Percentiles rank a stretch among this genome's conserved stretches.
phyloP scores from a whole-genome alignment of 2,329 filamentous ascomycete genomes.

The Cadophora luteo-olivacea region DNA sequence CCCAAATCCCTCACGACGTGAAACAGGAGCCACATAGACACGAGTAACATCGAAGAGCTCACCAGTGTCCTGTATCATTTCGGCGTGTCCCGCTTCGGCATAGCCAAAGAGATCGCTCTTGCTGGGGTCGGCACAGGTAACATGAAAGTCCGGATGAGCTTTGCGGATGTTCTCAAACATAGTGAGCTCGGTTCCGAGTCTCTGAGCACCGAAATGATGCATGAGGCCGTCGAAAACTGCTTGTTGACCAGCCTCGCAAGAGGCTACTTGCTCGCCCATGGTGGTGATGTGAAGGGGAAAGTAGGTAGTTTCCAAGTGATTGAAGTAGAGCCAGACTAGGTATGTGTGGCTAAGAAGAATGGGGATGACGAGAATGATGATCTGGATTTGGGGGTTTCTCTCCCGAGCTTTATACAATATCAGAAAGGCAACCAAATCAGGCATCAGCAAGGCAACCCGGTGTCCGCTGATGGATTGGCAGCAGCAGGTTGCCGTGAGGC shows the following conservation, averaged over 20 bases:
- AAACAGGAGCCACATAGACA: slow-evolving; percentile 19
- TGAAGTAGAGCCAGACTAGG: neutral
- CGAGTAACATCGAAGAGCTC: slow-evolving; percentile 24
- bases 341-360: neutral
- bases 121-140: slow-evolving; percentile 20
- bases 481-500: slow-evolving; percentile 1
- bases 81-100: slow-evolving; percentile 32
- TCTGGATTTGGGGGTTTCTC: neutral
- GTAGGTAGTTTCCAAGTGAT: neutral
- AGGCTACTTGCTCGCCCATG: slow-evolving; percentile 20
- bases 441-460: slow-evolving; percentile 7
- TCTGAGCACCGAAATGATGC: slow-evolving; percentile 18
- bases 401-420: slow-evolving; percentile 1
- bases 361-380: neutral
- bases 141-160: slow-evolving; percentile 23
- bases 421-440: slow-evolving; percentile 18
- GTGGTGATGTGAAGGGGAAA: neutral
- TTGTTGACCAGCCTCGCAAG: neutral
- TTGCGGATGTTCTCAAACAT: slow-evolving; percentile 27
- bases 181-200: slow-evolving; percentile 24
- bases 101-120: slow-evolving; percentile 35
- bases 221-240: slow-evolving; percentile 28
- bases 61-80: slow-evolving; percentile 9
- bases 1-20: slow-evolving; percentile 17
- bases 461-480: neutral